Percentiles rank a stretch among this genome's conserved stretches.
Conservation (phyloP, 495 filamentous ascomycete genomes). For the Platismatia glauca region DNA sequence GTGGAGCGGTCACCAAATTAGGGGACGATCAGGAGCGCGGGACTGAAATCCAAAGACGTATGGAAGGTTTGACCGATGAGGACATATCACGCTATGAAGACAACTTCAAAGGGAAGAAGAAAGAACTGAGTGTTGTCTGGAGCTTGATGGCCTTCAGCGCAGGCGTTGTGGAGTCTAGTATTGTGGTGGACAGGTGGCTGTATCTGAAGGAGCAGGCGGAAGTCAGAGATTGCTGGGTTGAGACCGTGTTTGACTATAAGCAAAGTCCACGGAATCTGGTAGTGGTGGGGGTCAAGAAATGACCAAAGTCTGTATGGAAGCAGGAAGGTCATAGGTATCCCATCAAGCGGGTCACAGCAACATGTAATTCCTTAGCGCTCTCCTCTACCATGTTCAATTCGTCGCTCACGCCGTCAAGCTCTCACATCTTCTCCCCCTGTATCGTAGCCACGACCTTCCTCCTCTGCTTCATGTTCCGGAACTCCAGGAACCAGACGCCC, state of each 20-base stretch:
- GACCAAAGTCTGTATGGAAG: background rate
- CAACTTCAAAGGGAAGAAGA: constrained; percentile 54
- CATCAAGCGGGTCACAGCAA: background rate
- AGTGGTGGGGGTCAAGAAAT: constrained; percentile 79
- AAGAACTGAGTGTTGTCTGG: constrained; percentile 81
- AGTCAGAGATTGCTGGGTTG: constrained; percentile 74
- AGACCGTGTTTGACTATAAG: constrained; percentile 84
- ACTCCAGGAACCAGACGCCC: constrained; percentile 94
- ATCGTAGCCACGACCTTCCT: constrained; percentile 86
- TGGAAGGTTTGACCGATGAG: constrained; percentile 58
- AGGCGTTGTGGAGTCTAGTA: constrained; percentile 73
- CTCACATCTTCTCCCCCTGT: constrained; percentile 69
- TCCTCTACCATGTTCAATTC: background rate
- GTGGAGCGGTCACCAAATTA: constrained; percentile 70
- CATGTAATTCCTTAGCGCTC: background rate
- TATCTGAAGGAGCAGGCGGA: constrained; percentile 69
- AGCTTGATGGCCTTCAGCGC: constrained; percentile 93
- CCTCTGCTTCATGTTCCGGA: constrained; percentile 63
- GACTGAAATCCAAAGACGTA: constrained; percentile 47
- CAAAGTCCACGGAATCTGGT: constrained; percentile 82
- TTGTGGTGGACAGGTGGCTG: constrained; percentile 87
- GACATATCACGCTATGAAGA: constrained; percentile 63
- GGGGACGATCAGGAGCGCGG: constrained; percentile 46
- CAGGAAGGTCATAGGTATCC: background rate
- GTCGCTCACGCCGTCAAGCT: background rate